Evolutionary conservation across 2,329 filamentous ascomycete genomes (phyloP), one percentile per base, ranked within the genome.

Genomic region (Penicillium verrucosum): DNA sequence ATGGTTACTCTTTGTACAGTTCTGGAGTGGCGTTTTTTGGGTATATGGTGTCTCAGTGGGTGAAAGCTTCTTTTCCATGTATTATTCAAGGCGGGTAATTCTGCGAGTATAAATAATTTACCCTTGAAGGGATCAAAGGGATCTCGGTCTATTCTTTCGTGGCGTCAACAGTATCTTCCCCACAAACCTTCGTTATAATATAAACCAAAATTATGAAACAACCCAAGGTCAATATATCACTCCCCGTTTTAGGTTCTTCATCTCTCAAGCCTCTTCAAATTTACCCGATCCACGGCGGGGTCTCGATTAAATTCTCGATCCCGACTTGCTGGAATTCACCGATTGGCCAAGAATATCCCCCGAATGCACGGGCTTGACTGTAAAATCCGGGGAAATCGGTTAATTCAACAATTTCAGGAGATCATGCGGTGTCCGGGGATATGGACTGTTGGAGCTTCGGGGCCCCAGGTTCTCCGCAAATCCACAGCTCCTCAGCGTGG

Each of bases 361-460:
- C 9, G 27, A 32, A 23, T 30, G 44, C 11, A 41, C 21, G 30
- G 16, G 5, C 6, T 30, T 12, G 32, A 29, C 14, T 5, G 6
- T 14, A 37, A 53, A 54, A 43, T 54, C 54, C 30, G 54, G 54
- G 54, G 54, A 57, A 54, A 25, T 48, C 54, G 54, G 54, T 57
- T 57, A 57, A 57, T 47, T 54, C 18, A 25, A 11, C 3, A 11
- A 23, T 27, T 27, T 12, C 2, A 8, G 12, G 40, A 14, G 30
- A 44, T 51, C 49, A 45, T 51, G 40, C 10, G 49, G 40, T 51
- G 29, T 46, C 14, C 11, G 11, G 9, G 44, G 14, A 36, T 25
- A 46, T 46, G 34, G 34, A 21, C 52, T 34, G 46, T 41, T 45
- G 41, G 18, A 52, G 48, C 48, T 52, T 41, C 11, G 29, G 11